Evolutionary conservation across 257 asterid genomes (phyloP), one percentile per base, ranked within the genome.

Genomic region (Ophiorrhiza pumila): DNA sequence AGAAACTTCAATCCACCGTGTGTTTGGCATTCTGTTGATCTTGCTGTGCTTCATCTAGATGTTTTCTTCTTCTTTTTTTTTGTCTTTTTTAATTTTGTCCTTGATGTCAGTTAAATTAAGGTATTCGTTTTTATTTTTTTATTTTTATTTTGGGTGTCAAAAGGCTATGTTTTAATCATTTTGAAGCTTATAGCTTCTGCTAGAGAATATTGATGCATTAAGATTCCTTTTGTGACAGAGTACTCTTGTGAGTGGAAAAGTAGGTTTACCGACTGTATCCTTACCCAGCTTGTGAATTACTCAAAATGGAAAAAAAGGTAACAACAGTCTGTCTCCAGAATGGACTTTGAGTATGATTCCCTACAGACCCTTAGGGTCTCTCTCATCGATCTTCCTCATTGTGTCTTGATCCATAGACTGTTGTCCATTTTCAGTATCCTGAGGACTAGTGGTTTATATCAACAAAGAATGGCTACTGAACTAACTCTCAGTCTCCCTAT

Each of bases 381-480:
- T 59, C n/a, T 7, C 35, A 32, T 69, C 52, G 31, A 4, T 35
- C 25, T 47, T 15, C 31, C 67, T 23, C 8, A 32, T 37, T 45
- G 10, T 18, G 27, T 58, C 22, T 66, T 66, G 46, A 56, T 53
- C 43, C 32, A 11, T 37, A 14, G 23, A 46, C 57, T 68, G 68
- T 58, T 52, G 29, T 57, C 31, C 23, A 27, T 14, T 66, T 29
- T 34, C 53, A 37, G 53, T 45, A 50, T 56, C 47, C 66, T 25
- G 45, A 57, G 50, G 60, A 45, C 68, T 10, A 17, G 35, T 42
- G 61, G 23, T 70, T 42, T 25, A 53, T 69, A 69, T 39, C n/a
- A 42, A 73, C 73, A 65, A 70, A 72, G 65, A 62, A 65, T 66
- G 67, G 45, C 25, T 47, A 42, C 67, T 65, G 46, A 63, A 37